Evolutionary conservation across 805 yeast genomes (phyloP).

Genomic region (Cyberlindnera nakhonratchasimensis): DNA sequence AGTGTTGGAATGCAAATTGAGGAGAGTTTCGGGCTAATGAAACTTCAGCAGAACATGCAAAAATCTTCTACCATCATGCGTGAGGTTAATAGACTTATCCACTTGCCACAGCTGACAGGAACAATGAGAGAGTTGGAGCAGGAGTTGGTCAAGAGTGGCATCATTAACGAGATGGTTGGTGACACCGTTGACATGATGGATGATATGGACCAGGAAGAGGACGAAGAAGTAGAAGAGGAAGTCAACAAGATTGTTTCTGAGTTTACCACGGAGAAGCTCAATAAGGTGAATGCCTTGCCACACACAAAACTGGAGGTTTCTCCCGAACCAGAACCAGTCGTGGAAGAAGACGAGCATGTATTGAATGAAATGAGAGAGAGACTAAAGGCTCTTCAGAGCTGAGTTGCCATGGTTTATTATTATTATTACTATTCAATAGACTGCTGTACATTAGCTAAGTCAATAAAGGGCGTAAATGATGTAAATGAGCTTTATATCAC

Average conservation of each 20-base stretch:
- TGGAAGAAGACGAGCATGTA: slow-evolving; percentile 68
- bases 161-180: slow-evolving; percentile 92
- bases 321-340: slow-evolving; percentile 39
- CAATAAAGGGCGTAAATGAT: slow-evolving; percentile 1
- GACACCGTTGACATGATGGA: slow-evolving; percentile 75
- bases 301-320: slow-evolving; percentile 16
- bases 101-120: slow-evolving; percentile 72
- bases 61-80: slow-evolving; percentile 78
- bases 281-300: slow-evolving; percentile 37
- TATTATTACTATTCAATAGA: too few species aligned
- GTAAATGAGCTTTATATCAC: neutral
- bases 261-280: slow-evolving; percentile 41
- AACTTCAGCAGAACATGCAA: slow-evolving; percentile 77
- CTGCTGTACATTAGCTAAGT: neutral
- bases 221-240: slow-evolving; percentile 60
- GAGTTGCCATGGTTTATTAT: too few species aligned
- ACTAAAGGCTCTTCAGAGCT: slow-evolving; percentile 74
- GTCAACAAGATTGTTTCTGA: slow-evolving; percentile 58
- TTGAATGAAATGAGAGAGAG: slow-evolving; percentile 87
- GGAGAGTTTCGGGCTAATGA: slow-evolving; percentile 85
- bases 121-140: slow-evolving; percentile 84
- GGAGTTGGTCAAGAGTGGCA: slow-evolving; percentile 81
- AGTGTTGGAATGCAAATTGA: slow-evolving; percentile 85
- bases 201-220: slow-evolving; percentile 63
- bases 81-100: slow-evolving; percentile 78